phyloP scores from a whole-genome alignment of 352 stramenopile species.

The Phytophthora pluvialis region DNA sequence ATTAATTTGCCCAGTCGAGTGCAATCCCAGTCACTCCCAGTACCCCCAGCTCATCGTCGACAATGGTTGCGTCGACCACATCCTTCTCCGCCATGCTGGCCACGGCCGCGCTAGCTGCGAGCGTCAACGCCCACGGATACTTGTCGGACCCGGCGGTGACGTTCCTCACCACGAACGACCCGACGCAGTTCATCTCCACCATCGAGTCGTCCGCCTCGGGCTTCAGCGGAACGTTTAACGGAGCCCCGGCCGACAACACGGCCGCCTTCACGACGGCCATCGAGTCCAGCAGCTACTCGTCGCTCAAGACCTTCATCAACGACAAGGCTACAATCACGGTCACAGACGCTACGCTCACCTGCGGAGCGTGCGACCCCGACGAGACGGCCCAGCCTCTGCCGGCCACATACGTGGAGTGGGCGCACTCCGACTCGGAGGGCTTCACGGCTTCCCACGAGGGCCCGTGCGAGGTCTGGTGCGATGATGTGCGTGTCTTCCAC shows the following conservation, averaged over 20 bases:
- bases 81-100: constrained; percentile 26
- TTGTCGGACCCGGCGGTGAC: constrained; percentile 33
- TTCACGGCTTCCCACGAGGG: constrained; percentile 50
- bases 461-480: constrained; percentile 53
- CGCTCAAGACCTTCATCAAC: constrained; percentile 37
- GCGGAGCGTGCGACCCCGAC: constrained; percentile 26
- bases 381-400: constrained; percentile 29
- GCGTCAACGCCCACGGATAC: constrained; percentile 30
- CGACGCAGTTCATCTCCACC: constrained; percentile 39
- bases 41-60: constrained; percentile 1
- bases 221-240: constrained; percentile 33
- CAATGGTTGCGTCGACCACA: constrained; percentile 28
- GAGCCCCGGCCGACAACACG: constrained; percentile 28
- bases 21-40: constrained; percentile 1
- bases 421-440: constrained; percentile 34
- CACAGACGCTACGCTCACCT: constrained; percentile 33
- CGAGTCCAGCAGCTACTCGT: constrained; percentile 31
- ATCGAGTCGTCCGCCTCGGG: constrained; percentile 34
- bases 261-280: constrained; percentile 34
- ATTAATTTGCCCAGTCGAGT: constrained; percentile 32
- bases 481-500: constrained; percentile 44
- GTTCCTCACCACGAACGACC: constrained; percentile 29
- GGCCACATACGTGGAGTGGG: constrained; percentile 34
- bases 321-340: constrained; percentile 30
- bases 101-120: constrained; percentile 11